A percentile compares a stretch with the other conserved stretches of the same genome.
These are phyloP conservation scores for Fusarium circinatum DNA, from an alignment of 2,329 filamentous ascomycete genomes.

Conservation along the genomic window DNA sequence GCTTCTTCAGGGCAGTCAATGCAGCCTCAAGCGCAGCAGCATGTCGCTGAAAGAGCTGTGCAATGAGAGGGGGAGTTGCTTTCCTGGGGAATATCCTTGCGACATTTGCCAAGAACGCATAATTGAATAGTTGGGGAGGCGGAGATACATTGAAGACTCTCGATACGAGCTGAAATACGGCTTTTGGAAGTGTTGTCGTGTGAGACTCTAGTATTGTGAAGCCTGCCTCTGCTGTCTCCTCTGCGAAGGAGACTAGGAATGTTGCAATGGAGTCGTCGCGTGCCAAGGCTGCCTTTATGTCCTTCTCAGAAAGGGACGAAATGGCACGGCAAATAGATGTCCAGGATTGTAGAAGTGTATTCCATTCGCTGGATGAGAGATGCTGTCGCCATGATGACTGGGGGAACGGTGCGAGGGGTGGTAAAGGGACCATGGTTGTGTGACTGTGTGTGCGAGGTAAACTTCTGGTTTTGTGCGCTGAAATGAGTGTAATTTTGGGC, in stretches of 20 bases:
- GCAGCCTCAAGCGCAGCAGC: slow-evolving; percentile 62
- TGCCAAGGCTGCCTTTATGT: slow-evolving; percentile 62
- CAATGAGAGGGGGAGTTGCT: slow-evolving; percentile 62
- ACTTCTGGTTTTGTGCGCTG: neutral
- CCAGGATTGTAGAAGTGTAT: slow-evolving; percentile 81
- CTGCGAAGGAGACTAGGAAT: slow-evolving; percentile 77
- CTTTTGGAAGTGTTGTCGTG: slow-evolving; percentile 64
- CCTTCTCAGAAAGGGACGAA: slow-evolving; percentile 65
- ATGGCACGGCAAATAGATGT: slow-evolving; percentile 72
- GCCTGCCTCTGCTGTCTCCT: slow-evolving; percentile 58
- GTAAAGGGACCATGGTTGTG: slow-evolving; percentile 61
- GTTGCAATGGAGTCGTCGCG: slow-evolving; percentile 67
- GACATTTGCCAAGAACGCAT: slow-evolving; percentile 75
- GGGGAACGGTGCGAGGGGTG: slow-evolving; percentile 82
- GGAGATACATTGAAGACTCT: slow-evolving; percentile 60
- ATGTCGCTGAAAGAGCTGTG: slow-evolving; percentile 62
- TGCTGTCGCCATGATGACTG: slow-evolving; percentile 72
- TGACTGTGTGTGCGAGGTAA: neutral
- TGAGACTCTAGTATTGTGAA: slow-evolving; percentile 49
- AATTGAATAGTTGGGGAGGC: slow-evolving; percentile 65
- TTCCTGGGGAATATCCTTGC: slow-evolving; percentile 74
- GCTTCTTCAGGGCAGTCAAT: slow-evolving; percentile 69
- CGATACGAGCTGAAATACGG: slow-evolving; percentile 71
- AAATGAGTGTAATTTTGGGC: neutral
- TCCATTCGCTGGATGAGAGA: slow-evolving; percentile 78